A percentile compares a stretch with the other conserved stretches of the same genome.
These are phyloP conservation scores for Alternaria tenuissima DNA, from an alignment of 2,329 filamentous ascomycete genomes.

Conservation along the genomic window DNA sequence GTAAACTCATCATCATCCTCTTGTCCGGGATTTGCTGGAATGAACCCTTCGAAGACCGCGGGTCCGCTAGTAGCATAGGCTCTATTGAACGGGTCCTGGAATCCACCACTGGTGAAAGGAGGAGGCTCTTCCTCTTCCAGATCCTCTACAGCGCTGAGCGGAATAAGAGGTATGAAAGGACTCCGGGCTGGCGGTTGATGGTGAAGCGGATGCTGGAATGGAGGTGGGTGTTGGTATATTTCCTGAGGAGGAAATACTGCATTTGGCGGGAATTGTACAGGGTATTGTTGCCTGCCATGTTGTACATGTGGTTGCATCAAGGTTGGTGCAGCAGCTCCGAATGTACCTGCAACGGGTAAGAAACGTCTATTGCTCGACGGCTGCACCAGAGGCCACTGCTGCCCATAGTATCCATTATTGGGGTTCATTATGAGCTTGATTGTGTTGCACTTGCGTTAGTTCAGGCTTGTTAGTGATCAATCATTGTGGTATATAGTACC, in stretches of 20 bases:
- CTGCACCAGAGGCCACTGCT: constrained; percentile 32
- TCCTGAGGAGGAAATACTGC: constrained; percentile 29
- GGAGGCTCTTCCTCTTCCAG: constrained; percentile 22
- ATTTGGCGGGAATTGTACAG: constrained; percentile 22
- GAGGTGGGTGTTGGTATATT: constrained; percentile 21
- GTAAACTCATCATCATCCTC: constrained; percentile 47
- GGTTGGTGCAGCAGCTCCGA: constrained; percentile 26
- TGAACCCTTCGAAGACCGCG: constrained; percentile 52
- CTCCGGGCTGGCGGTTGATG: constrained; percentile 18
- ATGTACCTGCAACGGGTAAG: constrained; percentile 29
- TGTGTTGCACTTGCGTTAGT: constrained; percentile 19
- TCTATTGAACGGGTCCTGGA: constrained; percentile 34
- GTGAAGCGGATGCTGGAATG: constrained; percentile 19
- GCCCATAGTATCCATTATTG: constrained; percentile 29
- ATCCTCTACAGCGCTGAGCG: constrained; percentile 33
- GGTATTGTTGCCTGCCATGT: constrained; percentile 21
- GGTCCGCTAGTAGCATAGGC: constrained; percentile 38
- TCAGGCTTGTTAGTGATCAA: constrained; percentile 23
- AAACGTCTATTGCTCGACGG: constrained; percentile 28
- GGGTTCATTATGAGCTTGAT: constrained; percentile 30
- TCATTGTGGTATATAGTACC: constrained; percentile 23
- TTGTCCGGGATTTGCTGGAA: constrained; percentile 44
- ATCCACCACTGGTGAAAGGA: constrained; percentile 22
- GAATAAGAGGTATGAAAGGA: constrained; percentile 33
- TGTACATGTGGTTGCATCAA: constrained; percentile 19